Base-by-base conservation (phyloP, 2,329 filamentous ascomycete genomes). In the Pseudogymnoascus sp. region DNA sequence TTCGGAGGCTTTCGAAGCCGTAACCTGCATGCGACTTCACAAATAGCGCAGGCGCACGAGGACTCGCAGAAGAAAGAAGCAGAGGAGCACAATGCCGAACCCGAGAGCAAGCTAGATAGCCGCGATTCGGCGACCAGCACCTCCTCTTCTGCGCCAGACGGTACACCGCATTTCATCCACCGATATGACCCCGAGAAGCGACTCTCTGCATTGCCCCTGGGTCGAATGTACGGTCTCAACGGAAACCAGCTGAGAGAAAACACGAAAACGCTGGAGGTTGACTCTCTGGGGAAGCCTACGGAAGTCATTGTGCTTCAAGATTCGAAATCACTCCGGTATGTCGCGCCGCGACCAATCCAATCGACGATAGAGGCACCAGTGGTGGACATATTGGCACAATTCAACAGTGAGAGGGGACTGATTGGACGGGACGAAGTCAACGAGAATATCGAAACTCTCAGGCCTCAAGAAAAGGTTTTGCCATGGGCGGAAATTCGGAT, bases 231-330 rank as follows among this genome's bases (percentile, higher is more conserved):
- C 64, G 68, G 69, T 4, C 60, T 64, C 55, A 61, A 58, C 18
- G 68, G 68, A 7, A 55, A 48, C 4, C 62, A 64, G 48, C 31
- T 65, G n/a, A 55, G 66, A 48, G 69, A 70, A 58, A 60, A 66
- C 8, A 62, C 61, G 10, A 66, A 71, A 61, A 15, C 21, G 2
- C 59, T 72, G 15, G 59, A 65, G 1, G 55, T 65, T 8, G 65
- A 65, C 4, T 63, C 62, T 55, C 62, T 72, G 35, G 70, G 70
- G 13, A 65, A 69, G 15, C 62, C 63, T 2, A 63, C 69, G 0
- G 65, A 72, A 31, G 67, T 73, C 15, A 66, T 73, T 55, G 66
- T 73, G 13, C 66, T 73, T n/a, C 67, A 67, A 64, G 70, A 72
- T 61, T 67, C 67, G 1, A 63, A 65, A 37, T 35, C 68, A 15